Evolutionary conservation across 345 rosid species (phyloP).

Genomic region (Corymbia maculata): DNA sequence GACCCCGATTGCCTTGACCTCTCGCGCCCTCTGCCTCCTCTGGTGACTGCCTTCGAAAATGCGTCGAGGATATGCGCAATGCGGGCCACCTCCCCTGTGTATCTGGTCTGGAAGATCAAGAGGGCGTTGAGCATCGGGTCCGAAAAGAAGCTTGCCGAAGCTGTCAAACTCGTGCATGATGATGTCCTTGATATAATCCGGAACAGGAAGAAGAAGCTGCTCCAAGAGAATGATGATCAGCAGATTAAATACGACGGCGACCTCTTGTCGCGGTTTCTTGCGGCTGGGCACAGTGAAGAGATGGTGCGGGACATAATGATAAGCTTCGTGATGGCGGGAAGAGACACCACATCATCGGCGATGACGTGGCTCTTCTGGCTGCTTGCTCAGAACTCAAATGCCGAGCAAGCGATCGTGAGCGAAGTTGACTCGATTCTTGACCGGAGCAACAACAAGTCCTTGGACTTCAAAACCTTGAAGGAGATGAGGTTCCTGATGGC

Average conservation of each 20-base stretch:
- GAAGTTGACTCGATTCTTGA: conserved; percentile 14
- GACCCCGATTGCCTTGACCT: conserved; percentile 47
- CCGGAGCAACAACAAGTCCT: neutral
- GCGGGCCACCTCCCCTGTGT: conserved; percentile 39
- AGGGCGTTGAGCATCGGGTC: conserved; percentile 40
- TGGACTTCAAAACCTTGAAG: conserved; percentile 33
- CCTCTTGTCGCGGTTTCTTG: conserved; percentile 42
- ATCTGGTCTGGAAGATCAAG: conserved; percentile 57
- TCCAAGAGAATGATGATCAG: neutral
- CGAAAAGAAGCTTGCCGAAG: conserved; percentile 44
- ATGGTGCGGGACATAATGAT: conserved; percentile 40
- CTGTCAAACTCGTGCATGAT: conserved; percentile 24
- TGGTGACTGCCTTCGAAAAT: conserved; percentile 38
- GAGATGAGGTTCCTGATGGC: conserved; percentile 50
- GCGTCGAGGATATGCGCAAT: conserved; percentile 49
- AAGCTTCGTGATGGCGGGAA: conserved; percentile 49
- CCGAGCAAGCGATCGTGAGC: conserved; percentile 1
- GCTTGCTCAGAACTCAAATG: conserved; percentile 23
- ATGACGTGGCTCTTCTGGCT: conserved; percentile 58
- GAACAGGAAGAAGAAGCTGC: conserved; percentile 15
- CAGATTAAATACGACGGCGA: neutral
- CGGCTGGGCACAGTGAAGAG: conserved; percentile 30
- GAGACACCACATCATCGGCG: conserved; percentile 38
- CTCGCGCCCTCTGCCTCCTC: conserved; percentile 23
- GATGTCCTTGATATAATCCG: conserved; percentile 25